Conservation (phyloP, 352 stramenopile genomes). For the Pythium phragmitis region DNA sequence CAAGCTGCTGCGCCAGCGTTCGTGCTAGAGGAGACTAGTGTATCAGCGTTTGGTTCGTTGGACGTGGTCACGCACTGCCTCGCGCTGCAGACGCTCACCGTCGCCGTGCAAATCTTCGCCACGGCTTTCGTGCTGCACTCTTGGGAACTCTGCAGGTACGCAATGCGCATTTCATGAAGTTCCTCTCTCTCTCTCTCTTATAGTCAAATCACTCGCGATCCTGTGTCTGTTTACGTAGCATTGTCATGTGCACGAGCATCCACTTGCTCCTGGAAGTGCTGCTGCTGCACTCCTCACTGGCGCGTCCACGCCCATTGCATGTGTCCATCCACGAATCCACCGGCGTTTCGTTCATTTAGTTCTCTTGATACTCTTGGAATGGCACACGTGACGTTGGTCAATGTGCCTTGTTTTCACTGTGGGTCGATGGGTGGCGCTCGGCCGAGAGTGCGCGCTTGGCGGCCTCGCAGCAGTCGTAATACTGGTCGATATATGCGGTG, state of each 20-base stretch:
- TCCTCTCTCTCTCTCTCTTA: not conserved
- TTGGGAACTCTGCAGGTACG: constrained; percentile 23
- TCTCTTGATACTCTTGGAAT: no score
- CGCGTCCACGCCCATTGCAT: not conserved
- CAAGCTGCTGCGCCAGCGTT: not conserved
- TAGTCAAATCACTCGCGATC: not conserved
- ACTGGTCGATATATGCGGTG: constrained; percentile 53
- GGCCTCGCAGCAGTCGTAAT: constrained; percentile 69
- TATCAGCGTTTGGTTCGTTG: not conserved
- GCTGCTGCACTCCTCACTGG: not conserved
- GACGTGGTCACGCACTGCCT: constrained; percentile 9
- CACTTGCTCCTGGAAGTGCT: constrained; percentile 10
- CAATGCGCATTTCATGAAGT: not conserved
- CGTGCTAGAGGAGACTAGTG: not conserved
- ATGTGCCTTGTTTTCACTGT: not conserved
- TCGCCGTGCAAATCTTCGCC: constrained; percentile 8
- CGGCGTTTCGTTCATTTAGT: not conserved
- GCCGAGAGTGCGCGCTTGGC: constrained; percentile 33
- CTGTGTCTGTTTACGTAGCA: not conserved
- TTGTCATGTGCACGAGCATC: constrained; percentile 19
- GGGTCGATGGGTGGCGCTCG: not conserved
- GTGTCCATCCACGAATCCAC: not conserved
- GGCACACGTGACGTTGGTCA: not conserved
- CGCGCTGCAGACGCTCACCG: not conserved
- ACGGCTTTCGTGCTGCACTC: constrained; percentile 11